Evolutionary conservation across 2,329 filamentous ascomycete species (phyloP).

Genomic region (Pseudogymnoascus sp.): DNA sequence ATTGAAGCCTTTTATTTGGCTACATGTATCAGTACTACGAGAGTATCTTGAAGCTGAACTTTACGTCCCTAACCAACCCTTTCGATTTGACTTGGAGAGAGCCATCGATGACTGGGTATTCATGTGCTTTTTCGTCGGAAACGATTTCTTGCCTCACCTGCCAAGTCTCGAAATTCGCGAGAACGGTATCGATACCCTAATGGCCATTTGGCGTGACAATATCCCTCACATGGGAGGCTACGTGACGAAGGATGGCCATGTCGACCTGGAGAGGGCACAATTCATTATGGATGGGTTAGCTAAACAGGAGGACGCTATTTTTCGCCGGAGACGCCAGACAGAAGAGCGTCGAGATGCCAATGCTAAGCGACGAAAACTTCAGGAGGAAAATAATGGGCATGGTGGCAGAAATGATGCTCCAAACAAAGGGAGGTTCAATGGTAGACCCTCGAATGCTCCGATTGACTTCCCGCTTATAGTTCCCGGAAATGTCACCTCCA

Average conservation of each 20-base stretch:
- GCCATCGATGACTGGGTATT: conserved; percentile 98
- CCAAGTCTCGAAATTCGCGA: conserved; percentile 97
- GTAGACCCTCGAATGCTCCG: conserved; percentile 28
- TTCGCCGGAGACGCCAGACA: conserved; percentile 74
- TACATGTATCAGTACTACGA: conserved; percentile 82
- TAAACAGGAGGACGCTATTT: conserved; percentile 89
- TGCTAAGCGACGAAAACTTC: conserved; percentile 67
- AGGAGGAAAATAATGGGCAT: conserved; percentile 41
- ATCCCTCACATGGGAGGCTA: conserved; percentile 88
- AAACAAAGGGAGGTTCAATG: conserved; percentile 17
- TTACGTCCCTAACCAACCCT: conserved; percentile 70
- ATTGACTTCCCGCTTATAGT: conserved; percentile 47
- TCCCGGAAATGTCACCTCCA: conserved; percentile 39
- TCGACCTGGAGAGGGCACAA: conserved; percentile 80
- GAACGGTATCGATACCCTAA: conserved; percentile 91
- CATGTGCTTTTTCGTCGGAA: conserved; percentile 98
- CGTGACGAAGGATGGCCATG: conserved; percentile 87
- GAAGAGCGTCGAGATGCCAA: conserved; percentile 78
- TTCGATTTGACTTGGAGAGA: conserved; percentile 86
- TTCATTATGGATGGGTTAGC: conserved; percentile 80
- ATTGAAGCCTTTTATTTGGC: conserved; percentile 95
- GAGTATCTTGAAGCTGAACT: conserved; percentile 92
- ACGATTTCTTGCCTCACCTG: conserved; percentile 94
- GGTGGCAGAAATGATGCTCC: conserved; percentile 24
- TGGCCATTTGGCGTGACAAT: conserved; percentile 94